Percentiles rank a stretch among this genome's conserved stretches.
These are phyloP conservation scores for Coemansia sp. DNA, from an alignment of 192 early-diverging fungal species.

Conservation along the genomic window DNA sequence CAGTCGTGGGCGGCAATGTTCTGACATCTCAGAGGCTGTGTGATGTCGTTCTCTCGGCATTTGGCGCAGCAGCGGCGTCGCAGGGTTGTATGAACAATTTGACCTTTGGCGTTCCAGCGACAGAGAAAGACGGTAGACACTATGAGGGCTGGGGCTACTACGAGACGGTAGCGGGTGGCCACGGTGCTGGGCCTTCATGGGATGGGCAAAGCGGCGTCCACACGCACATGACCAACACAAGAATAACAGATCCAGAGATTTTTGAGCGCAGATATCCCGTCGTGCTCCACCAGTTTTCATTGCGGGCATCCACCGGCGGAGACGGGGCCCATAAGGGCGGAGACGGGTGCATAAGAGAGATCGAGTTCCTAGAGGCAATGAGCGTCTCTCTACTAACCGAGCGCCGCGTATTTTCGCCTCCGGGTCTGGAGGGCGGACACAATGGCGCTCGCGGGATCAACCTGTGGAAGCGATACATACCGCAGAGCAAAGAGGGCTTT, in stretches of 20 bases:
- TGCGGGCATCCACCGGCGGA: constrained; percentile 78
- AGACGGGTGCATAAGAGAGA: constrained; percentile 88
- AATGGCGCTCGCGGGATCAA: constrained; percentile 74
- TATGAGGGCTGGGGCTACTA: constrained; percentile 91
- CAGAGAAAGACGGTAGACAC: constrained; percentile 25
- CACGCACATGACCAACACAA: constrained; percentile 95
- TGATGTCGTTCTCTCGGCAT: constrained; percentile 90
- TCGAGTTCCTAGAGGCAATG: constrained; percentile 88
- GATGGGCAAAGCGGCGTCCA: constrained; percentile 77
- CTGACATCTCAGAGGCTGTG: constrained; percentile 90
- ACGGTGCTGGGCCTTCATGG: constrained; percentile 91
- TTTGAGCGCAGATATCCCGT: constrained; percentile 91
- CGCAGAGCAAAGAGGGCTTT: constrained; percentile 8
- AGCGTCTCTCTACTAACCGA: constrained; percentile 90
- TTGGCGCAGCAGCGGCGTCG: constrained; percentile 85
- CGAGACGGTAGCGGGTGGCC: constrained; percentile 88
- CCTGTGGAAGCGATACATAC: constrained; percentile 64
- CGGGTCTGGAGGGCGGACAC: constrained; percentile 81
- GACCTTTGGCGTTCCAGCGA: constrained; percentile 78
- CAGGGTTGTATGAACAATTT: constrained; percentile 97
- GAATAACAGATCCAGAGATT: constrained; percentile 97
- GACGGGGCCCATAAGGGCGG: constrained; percentile 76
- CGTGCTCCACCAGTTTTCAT: constrained; percentile 78
- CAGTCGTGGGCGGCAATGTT: constrained; percentile 98
- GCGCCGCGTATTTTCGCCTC: constrained; percentile 85